A percentile compares a stretch with the other conserved stretches of the same genome.
These are phyloP conservation scores for Fusarium heterosporum DNA, from an alignment of 2,329 filamentous ascomycete genomes.

Conservation along the genomic window DNA sequence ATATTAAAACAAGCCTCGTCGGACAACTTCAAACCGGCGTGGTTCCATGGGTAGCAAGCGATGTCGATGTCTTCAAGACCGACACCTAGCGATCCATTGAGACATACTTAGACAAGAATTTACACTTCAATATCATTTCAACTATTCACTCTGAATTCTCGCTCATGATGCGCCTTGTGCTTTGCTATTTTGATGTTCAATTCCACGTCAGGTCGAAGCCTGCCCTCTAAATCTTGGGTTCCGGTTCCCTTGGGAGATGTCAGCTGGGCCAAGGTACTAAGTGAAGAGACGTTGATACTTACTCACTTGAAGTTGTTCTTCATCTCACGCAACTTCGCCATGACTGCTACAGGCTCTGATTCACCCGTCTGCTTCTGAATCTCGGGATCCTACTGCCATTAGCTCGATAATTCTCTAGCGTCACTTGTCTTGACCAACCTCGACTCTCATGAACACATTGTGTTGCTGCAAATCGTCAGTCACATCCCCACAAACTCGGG, in stretches of 20 bases:
- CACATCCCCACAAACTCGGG: background rate
- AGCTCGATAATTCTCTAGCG: background rate
- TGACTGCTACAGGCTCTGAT: constrained; percentile 83
- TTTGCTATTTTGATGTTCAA: background rate
- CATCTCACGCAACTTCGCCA: constrained; percentile 87
- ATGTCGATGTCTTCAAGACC: constrained; percentile 41
- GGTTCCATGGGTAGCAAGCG: constrained; percentile 51
- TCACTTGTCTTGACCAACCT: constrained; percentile 63
- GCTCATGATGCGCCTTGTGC: constrained; percentile 4
- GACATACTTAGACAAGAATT: constrained; percentile 45
- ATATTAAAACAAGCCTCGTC: constrained; percentile 59
- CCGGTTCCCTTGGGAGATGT: constrained; percentile 32
- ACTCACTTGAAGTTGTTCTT: constrained; percentile 82
- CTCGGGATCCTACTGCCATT: constrained; percentile 72
- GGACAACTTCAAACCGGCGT: constrained; percentile 39
- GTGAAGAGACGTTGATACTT: constrained; percentile 43
- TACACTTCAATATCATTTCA: constrained; percentile 7
- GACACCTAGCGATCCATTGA: constrained; percentile 53
- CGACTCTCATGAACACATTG: constrained; percentile 95
- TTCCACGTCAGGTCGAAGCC: background rate
- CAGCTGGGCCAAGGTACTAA: background rate
- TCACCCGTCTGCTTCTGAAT: constrained; percentile 88
- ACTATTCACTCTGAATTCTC: constrained; percentile 7
- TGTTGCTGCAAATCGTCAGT: constrained; percentile 71
- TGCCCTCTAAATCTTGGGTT: constrained; percentile 51